Percentiles rank a stretch among this genome's conserved stretches.
phyloP scores from a whole-genome alignment of 208 protist species.

The Tritrichomonas foetus region DNA sequence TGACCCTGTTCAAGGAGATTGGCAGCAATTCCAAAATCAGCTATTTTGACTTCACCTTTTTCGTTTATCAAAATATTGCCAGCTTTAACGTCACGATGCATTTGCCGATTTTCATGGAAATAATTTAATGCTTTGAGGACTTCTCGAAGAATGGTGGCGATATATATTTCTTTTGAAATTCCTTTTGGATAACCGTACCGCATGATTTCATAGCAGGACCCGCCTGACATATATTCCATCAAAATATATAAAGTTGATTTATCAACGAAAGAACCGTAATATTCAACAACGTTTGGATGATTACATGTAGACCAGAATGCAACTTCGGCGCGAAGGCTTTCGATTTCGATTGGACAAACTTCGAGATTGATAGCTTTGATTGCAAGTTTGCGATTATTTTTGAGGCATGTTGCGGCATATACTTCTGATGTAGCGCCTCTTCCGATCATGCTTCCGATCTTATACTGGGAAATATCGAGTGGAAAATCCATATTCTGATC shows the following conservation, averaged over 20 bases:
- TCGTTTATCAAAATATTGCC: constrained; percentile 54
- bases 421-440: background rate
- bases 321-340: background rate
- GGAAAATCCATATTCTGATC: background rate
- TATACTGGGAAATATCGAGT: background rate
- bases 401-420: background rate
- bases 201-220: background rate
- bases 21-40: constrained; percentile 56
- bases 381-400: background rate
- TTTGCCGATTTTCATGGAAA: constrained; percentile 47
- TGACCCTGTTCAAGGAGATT: constrained; percentile 20
- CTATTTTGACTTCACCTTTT: constrained; percentile 51
- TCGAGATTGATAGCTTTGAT: background rate
- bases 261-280: background rate
- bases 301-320: background rate
- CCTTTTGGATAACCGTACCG: background rate
- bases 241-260: background rate
- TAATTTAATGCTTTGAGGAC: constrained; percentile 45
- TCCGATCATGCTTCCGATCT: background rate
- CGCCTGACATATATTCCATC: background rate
- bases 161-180: background rate
- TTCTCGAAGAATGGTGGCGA: constrained; percentile 51
- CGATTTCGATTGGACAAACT: background rate
- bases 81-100: constrained; percentile 53
- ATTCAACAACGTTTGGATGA: background rate